phyloP scores from a whole-genome alignment of 164 flowering plant genomes.

The Aristolochia contorta region DNA sequence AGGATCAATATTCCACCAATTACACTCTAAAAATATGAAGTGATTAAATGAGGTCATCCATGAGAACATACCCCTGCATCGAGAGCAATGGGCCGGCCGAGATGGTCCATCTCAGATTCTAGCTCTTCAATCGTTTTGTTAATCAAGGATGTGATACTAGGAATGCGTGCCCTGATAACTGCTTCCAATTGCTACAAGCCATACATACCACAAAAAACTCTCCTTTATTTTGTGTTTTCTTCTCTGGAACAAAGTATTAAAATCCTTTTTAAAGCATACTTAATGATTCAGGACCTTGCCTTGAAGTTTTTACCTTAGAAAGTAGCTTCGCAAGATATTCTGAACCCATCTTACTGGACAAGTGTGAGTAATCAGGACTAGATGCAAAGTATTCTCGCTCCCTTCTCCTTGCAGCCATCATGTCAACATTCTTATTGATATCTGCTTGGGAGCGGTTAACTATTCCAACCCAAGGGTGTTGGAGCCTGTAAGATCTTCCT shows the following conservation, averaged over 20 bases:
- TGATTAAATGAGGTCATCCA: neutral
- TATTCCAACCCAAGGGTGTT: conserved; percentile 87
- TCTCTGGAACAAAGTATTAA: no score
- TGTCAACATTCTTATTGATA: conserved; percentile 76
- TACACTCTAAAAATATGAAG: neutral
- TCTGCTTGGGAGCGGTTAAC: conserved; percentile 89
- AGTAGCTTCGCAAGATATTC: conserved; percentile 75
- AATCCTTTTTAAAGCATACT: no score
- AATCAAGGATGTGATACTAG: conserved; percentile 74
- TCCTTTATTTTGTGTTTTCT: no score
- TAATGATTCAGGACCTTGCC: no score
- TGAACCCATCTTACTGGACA: conserved; percentile 74
- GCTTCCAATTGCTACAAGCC: conserved; percentile 61
- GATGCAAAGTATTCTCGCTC: conserved; percentile 65
- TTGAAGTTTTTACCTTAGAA: conserved; percentile 44
- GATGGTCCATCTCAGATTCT: conserved; percentile 72
- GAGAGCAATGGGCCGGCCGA: conserved; percentile 75
- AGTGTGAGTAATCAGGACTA: conserved; percentile 65
- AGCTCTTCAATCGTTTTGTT: conserved; percentile 63
- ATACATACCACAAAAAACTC: neutral
- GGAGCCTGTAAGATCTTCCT: conserved; percentile 61
- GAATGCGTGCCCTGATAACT: conserved; percentile 76
- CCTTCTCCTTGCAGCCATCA: conserved; percentile 80
- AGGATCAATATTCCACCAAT: neutral
- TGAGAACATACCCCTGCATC: conserved; percentile 66